Conservation (phyloP, 1,284 basidiomycete genomes). For the Schizophyllum amplum region DNA sequence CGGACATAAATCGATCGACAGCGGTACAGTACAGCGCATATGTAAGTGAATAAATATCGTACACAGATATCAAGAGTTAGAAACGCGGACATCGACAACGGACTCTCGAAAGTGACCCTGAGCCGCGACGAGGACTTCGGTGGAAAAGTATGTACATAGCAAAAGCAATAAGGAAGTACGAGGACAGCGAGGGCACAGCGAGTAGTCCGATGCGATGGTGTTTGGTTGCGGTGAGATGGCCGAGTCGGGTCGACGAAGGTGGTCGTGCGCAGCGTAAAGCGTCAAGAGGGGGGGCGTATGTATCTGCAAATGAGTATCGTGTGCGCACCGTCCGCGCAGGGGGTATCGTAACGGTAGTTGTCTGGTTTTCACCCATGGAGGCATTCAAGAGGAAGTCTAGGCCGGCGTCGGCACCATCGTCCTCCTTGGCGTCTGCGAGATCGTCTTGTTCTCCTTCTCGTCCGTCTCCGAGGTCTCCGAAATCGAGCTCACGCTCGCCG, state of each 20-base stretch:
- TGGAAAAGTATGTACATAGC: background rate
- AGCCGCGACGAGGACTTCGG: too few species aligned
- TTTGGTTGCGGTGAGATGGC: too few species aligned
- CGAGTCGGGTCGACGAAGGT: too few species aligned
- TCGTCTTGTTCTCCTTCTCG: background rate
- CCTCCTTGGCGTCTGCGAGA: background rate
- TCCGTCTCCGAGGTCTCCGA: background rate
- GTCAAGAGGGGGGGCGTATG: background rate
- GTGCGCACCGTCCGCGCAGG: background rate
- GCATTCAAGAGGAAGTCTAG: too few species aligned
- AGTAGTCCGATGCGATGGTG: background rate
- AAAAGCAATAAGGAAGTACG: background rate
- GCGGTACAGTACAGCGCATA: background rate
- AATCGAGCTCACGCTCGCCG: background rate
- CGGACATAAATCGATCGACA: background rate
- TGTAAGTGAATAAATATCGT: background rate
- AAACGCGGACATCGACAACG: background rate
- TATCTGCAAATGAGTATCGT: background rate
- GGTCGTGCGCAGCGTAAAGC: background rate
- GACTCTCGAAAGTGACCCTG: background rate
- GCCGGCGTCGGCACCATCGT: background rate
- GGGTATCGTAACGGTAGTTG: too few species aligned
- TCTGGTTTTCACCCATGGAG: too few species aligned
- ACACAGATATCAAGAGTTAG: background rate
- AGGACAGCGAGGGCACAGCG: background rate